phyloP scores from a whole-genome alignment of 2,329 filamentous ascomycete species.

The Aspergillus awamori region DNA sequence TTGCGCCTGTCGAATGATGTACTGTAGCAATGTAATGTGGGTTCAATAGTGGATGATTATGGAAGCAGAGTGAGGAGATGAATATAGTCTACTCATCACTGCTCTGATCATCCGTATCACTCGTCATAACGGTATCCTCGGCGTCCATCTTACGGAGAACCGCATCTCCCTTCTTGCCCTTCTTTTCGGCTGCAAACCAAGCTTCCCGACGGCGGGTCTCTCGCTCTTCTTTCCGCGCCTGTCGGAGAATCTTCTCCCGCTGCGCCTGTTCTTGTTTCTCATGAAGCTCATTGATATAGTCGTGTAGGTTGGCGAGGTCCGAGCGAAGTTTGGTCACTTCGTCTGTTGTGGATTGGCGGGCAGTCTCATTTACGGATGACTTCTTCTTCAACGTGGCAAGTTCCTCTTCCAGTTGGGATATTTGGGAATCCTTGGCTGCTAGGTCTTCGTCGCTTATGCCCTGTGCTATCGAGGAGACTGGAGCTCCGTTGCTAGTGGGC shows the following conservation, averaged over 20 bases:
- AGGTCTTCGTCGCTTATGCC: slow-evolving; percentile 19
- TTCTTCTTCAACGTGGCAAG: slow-evolving; percentile 44
- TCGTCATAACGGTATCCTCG: slow-evolving; percentile 37
- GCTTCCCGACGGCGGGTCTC: slow-evolving; percentile 45
- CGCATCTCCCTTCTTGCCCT: slow-evolving; percentile 45
- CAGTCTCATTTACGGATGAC: slow-evolving; percentile 37
- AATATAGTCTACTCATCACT: slow-evolving; percentile 29
- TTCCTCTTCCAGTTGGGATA: slow-evolving; percentile 44
- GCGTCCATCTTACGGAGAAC: slow-evolving; percentile 44
- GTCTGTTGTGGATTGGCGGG: slow-evolving; percentile 38
- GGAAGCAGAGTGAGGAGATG: too few species aligned
- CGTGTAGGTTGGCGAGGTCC: slow-evolving; percentile 38
- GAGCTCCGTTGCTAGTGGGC: slow-evolving; percentile 28
- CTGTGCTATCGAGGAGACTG: slow-evolving; percentile 16
- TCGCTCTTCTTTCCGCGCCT: slow-evolving; percentile 44
- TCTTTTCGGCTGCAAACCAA: slow-evolving; percentile 50
- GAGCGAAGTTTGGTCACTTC: slow-evolving; percentile 43
- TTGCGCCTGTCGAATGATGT: neutral
- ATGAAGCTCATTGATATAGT: slow-evolving; percentile 44
- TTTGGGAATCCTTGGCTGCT: slow-evolving; percentile 29
- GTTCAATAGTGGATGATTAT: neutral
- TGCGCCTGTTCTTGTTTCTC: slow-evolving; percentile 41
- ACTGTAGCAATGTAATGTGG: neutral
- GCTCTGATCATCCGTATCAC: slow-evolving; percentile 40
- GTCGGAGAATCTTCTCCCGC: slow-evolving; percentile 35